Evolutionary conservation across 192 early-diverging fungal species (phyloP).

Genomic region (Umbelopsis sp.): DNA sequence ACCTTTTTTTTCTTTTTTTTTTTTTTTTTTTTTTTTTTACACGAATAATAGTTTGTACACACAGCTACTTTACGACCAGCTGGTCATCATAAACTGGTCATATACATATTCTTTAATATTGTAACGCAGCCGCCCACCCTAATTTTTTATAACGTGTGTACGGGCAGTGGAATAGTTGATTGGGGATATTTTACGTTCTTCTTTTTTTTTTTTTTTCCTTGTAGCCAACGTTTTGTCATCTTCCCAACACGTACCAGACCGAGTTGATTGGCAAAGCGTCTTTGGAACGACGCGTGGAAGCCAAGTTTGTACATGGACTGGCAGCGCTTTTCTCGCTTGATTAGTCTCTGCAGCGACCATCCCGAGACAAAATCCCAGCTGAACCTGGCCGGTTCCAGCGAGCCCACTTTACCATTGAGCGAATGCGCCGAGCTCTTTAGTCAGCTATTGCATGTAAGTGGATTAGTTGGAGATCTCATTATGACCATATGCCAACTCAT

Average conservation of each 20-base stretch:
- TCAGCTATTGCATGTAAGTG: not conserved
- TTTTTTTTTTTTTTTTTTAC: too few relatives aligned
- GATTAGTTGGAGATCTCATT: too few relatives aligned
- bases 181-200: too few relatives aligned
- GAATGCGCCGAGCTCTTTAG: not conserved
- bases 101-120: too few relatives aligned
- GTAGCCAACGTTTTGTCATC: not conserved
- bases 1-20: too few relatives aligned
- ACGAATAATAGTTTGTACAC: too few relatives aligned
- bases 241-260: not conserved
- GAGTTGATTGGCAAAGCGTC: not conserved
- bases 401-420: not conserved
- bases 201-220: not conserved
- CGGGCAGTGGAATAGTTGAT: too few relatives aligned
- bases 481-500: not conserved
- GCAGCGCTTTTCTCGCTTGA: constrained; percentile 2
- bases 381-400: not conserved
- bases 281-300: not conserved
- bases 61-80: too few relatives aligned
- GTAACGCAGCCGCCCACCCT: too few relatives aligned
- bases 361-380: not conserved
- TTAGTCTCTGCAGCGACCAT: constrained; percentile 2
- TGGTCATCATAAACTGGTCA: too few relatives aligned
- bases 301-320: constrained; percentile 8
- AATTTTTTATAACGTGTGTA: too few relatives aligned